Evolutionary conservation across 768 basidiomycete genomes (phyloP).

Genomic region (Suillus subluteus): DNA sequence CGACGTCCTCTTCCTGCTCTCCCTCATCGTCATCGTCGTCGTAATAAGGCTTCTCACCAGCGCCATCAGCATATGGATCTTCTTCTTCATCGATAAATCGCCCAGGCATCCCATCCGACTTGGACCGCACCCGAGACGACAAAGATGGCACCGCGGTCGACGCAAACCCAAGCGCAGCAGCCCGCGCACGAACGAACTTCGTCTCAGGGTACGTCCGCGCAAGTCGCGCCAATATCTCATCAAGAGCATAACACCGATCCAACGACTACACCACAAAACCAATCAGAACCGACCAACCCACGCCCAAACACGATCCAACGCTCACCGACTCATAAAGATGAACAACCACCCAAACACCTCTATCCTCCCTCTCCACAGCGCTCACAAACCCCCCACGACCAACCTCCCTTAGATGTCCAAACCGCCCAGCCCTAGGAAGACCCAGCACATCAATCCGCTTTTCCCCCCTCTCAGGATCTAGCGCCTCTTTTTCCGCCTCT

Average conservation of each 20-base stretch:
- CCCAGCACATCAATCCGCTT: constrained; percentile 50
- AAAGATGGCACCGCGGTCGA: constrained; percentile 32
- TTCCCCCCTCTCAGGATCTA: constrained; percentile 48
- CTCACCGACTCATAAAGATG: constrained; percentile 83
- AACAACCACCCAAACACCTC: constrained; percentile 78
- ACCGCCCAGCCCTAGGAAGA: constrained; percentile 53
- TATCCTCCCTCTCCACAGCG: constrained; percentile 75
- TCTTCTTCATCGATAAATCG: constrained; percentile 40
- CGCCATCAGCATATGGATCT: constrained; percentile 47
- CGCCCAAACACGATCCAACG: constrained; percentile 14
- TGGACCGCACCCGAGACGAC: constrained; percentile 1
- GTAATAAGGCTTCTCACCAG: constrained; percentile 32
- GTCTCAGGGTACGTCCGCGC: constrained; percentile 72
- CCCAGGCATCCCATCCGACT: neutral
- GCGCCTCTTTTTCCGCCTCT: constrained; percentile 56
- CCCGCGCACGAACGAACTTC: constrained; percentile 84
- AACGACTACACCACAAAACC: constrained; percentile 52
- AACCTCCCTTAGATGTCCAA: constrained; percentile 83
- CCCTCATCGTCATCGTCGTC: constrained; percentile 46
- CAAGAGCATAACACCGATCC: constrained; percentile 72
- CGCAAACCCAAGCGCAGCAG: constrained; percentile 75
- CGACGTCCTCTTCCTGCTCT: constrained; percentile 64
- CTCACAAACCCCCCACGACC: constrained; percentile 71
- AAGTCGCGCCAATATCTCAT: constrained; percentile 66
- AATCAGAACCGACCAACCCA: constrained; percentile 8